Conservation (phyloP, 208 protist species). For the Naegleria gruberi region DNA sequence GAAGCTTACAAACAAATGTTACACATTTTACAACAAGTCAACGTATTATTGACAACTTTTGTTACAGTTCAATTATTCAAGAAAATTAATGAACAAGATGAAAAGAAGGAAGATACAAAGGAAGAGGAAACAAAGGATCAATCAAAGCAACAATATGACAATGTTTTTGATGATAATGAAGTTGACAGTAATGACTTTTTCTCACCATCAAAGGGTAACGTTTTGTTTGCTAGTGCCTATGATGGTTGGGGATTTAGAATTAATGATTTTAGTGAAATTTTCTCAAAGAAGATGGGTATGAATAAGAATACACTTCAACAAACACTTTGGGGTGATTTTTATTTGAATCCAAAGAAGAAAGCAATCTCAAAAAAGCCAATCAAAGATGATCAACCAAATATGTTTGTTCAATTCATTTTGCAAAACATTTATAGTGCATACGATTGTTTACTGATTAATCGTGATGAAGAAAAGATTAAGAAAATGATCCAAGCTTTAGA, state of each 20-base stretch:
- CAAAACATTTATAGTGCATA: slow-evolving; percentile 89
- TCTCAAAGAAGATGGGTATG: slow-evolving; percentile 70
- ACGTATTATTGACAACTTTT: slow-evolving; percentile 66
- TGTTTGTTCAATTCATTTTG: slow-evolving; percentile 91
- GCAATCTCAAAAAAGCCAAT: slow-evolving; percentile 56
- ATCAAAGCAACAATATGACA: neutral
- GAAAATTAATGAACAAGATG: slow-evolving; percentile 50
- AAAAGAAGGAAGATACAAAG: slow-evolving; percentile 37
- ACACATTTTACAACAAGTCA: slow-evolving; percentile 83
- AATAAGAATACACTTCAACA: slow-evolving; percentile 53
- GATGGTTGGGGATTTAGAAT: slow-evolving; percentile 82
- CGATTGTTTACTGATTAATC: neutral
- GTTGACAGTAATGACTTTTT: slow-evolving; percentile 80
- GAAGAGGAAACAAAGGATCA: neutral
- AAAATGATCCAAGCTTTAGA: slow-evolving; percentile 61
- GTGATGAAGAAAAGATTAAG: slow-evolving; percentile 48
- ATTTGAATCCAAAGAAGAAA: slow-evolving; percentile 86
- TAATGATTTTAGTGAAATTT: slow-evolving; percentile 75
- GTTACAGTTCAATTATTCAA: slow-evolving; percentile 62
- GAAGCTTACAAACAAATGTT: slow-evolving; percentile 81
- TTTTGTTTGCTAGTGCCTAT: slow-evolving; percentile 89
- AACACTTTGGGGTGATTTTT: slow-evolving; percentile 91
- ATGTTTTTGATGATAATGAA: neutral
- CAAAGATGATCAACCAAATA: slow-evolving; percentile 63
- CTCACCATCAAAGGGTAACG: slow-evolving; percentile 87